Percentiles rank a stretch among this genome's conserved stretches.
phyloP scores from a whole-genome alignment of 306 rosid species.

The Abrus pulchellus region DNA sequence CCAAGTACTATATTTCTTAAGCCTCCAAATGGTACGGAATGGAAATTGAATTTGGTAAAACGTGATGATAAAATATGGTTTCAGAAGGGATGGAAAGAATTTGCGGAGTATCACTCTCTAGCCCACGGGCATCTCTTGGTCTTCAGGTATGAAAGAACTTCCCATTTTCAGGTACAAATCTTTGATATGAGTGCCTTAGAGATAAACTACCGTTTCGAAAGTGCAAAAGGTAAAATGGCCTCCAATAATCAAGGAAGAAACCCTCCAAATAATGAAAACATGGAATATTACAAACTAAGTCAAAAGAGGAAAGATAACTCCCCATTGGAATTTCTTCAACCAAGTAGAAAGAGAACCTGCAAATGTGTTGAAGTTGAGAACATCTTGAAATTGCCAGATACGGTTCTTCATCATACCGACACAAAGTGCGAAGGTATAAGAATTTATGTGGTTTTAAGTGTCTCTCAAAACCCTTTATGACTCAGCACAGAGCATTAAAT shows the following conservation, averaged over 20 bases:
- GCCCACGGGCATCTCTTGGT: slow-evolving; percentile 39
- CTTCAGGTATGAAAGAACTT: slow-evolving; percentile 25
- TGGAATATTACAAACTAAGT: not conserved
- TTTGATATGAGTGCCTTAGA: slow-evolving; percentile 22
- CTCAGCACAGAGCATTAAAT: too few relatives aligned
- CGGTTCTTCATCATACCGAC: not conserved
- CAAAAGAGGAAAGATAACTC: slow-evolving; percentile 7
- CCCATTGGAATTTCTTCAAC: not conserved
- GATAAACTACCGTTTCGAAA: slow-evolving; percentile 4
- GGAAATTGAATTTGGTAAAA: slow-evolving; percentile 48
- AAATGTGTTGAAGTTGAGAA: not conserved
- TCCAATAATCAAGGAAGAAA: slow-evolving; percentile 2
- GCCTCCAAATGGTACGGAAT: slow-evolving; percentile 46
- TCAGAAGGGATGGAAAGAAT: slow-evolving; percentile 54
- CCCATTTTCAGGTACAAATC: slow-evolving; percentile 10
- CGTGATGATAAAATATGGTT: slow-evolving; percentile 45
- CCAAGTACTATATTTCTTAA: slow-evolving; percentile 6
- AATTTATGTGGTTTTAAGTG: not conserved
- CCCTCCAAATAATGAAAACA: not conserved
- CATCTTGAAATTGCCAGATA: not conserved
- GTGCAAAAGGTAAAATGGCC: not conserved
- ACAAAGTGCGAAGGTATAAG: not conserved
- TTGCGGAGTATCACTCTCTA: slow-evolving; percentile 43
- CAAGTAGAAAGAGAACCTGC: not conserved
- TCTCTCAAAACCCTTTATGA: too few relatives aligned